Conservation (phyloP, 176 grass and related monocot species). For the Leersia perrieri region DNA sequence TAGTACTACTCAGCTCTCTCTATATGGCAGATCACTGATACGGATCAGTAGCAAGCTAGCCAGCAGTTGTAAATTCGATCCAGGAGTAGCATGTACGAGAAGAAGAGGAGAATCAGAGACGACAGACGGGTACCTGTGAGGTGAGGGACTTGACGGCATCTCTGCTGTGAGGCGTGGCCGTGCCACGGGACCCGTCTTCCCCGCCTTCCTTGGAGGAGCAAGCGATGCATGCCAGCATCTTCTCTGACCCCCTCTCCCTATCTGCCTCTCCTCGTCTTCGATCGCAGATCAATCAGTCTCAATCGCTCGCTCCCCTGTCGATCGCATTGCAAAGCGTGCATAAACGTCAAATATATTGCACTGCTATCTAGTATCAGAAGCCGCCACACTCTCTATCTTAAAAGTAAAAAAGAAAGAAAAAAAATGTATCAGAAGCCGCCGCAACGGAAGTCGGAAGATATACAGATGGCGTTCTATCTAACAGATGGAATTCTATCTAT, state of each 20-base stretch:
- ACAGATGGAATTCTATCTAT: background rate
- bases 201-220: constrained; percentile 83
- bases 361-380: background rate
- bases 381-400: too few relatives aligned
- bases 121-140: constrained; percentile 55
- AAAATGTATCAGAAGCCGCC: background rate
- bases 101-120: background rate
- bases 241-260: background rate
- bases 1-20: too few relatives aligned
- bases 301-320: background rate
- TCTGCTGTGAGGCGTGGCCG: constrained; percentile 49
- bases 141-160: constrained; percentile 87
- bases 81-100: background rate
- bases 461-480: background rate
- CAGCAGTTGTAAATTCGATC: background rate
- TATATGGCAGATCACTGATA: background rate
- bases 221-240: constrained; percentile 95
- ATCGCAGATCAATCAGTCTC: background rate
- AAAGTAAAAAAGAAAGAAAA: too few relatives aligned
- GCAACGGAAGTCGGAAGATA: too few relatives aligned
- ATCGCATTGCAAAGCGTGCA: background rate
- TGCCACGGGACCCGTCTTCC: constrained; percentile 66
- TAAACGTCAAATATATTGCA: background rate
- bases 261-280: background rate
- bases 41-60: background rate